phyloP scores from a whole-genome alignment of 148 eudicot genomes.

The Persicaria maculosa region DNA sequence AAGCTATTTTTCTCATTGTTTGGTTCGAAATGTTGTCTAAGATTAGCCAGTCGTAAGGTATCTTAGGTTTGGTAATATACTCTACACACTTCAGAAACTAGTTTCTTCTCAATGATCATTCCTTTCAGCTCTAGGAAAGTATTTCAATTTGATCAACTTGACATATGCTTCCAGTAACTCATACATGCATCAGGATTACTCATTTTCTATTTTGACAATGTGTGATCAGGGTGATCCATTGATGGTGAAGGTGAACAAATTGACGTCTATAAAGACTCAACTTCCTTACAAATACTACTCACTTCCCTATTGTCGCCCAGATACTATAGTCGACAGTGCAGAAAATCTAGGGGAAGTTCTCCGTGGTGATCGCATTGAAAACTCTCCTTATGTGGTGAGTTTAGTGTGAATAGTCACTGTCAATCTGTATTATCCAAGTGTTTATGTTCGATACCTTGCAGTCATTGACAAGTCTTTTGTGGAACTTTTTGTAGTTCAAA shows the following conservation, averaged over 20 bases:
- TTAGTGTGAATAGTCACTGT: conserved; percentile 7
- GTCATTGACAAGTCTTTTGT: neutral
- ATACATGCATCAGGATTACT: neutral
- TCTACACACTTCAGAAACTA: neutral
- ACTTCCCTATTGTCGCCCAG: conserved; percentile 46
- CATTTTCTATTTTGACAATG: neutral
- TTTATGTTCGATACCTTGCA: neutral
- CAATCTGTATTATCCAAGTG: neutral
- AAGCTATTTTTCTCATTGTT: neutral
- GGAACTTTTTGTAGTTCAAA: conserved; percentile 34
- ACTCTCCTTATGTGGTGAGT: conserved; percentile 53
- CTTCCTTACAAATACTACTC: conserved; percentile 64
- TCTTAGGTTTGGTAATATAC: neutral
- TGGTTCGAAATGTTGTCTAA: neutral
- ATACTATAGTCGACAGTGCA: conserved; percentile 45
- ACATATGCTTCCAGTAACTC: neutral
- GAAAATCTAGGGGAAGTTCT: conserved; percentile 70
- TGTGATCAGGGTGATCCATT: conserved; percentile 39
- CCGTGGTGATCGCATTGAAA: conserved; percentile 64
- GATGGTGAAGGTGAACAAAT: conserved; percentile 55
- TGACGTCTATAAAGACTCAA: conserved; percentile 55
- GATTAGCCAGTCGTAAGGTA: neutral
- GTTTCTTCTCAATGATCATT: neutral
- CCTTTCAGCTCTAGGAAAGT: neutral
- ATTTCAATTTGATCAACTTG: neutral